phyloP scores from a whole-genome alignment of 176 grass and related monocot genomes.

The Zoysia pacifica region DNA sequence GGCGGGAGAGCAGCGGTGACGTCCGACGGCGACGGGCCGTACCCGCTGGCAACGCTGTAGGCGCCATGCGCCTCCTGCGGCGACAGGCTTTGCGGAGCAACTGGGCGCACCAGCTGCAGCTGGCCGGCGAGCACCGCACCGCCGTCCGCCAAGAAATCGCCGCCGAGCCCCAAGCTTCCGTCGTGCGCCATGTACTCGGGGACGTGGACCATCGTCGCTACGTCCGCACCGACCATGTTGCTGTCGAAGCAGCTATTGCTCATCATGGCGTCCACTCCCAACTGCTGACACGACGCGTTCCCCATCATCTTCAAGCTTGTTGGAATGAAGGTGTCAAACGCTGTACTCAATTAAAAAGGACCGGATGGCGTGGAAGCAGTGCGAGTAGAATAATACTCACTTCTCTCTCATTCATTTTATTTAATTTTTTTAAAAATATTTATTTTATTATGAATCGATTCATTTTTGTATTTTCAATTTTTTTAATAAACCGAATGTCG shows the following conservation, averaged over 20 bases:
- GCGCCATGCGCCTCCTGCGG: slow-evolving; percentile 26
- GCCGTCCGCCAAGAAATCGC: slow-evolving; percentile 19
- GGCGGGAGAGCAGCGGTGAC: slow-evolving; percentile 42
- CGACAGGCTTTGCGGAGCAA: slow-evolving; percentile 33
- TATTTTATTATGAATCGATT: too few species aligned
- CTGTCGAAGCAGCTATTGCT: slow-evolving; percentile 38
- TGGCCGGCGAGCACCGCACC: slow-evolving; percentile 37
- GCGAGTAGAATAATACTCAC: slow-evolving; percentile 12
- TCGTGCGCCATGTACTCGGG: slow-evolving; percentile 30
- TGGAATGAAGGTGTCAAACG: slow-evolving; percentile 24
- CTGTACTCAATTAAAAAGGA: slow-evolving; percentile 36
- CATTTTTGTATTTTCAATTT: too few species aligned
- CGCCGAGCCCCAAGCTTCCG: slow-evolving; percentile 25
- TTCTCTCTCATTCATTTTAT: too few species aligned
- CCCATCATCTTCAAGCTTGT: slow-evolving; percentile 32
- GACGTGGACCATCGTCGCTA: slow-evolving; percentile 38
- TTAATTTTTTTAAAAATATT: too few species aligned
- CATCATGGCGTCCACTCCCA: slow-evolving; percentile 52
- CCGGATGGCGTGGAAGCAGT: slow-evolving; percentile 30
- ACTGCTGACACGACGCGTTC: slow-evolving; percentile 51
- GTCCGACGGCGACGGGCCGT: slow-evolving; percentile 19
- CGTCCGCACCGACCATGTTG: slow-evolving; percentile 21
- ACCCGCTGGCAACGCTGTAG: slow-evolving; percentile 26
- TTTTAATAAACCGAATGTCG: too few species aligned
- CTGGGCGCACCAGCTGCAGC: slow-evolving; percentile 45